Evolutionary conservation across 371 early-diverging fungal species (phyloP), one percentile per base, ranked within the genome.

Genomic region (Apophysomyces ossiformis): DNA sequence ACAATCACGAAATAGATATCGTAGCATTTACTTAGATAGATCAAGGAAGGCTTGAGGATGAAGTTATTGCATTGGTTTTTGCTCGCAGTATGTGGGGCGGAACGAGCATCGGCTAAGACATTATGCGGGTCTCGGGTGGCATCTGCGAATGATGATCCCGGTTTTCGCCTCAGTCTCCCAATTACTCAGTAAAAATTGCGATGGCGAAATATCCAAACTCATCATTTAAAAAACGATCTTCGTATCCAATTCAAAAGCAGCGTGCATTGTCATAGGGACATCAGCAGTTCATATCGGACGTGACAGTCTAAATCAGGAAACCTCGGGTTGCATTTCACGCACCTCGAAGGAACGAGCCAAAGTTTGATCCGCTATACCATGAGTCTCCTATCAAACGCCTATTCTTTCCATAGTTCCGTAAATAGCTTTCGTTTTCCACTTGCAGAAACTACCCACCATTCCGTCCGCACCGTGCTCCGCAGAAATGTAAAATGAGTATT

Each of bases 81-180:
- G n/a, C n/a, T n/a, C n/a, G n/a, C n/a, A n/a, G n/a, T 9, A 32
- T 50, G 54, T 50, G 54, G 54, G 54, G 54, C 54, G 54, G 54
- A 50, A 50, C 54, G 8, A 21, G 4, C 9, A 21, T 21, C 54
- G 54, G 54, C n/a, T 50, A 50, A 50, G 54, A 50, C 54, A 50
- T 50, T 50, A 50, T 50, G 54, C 54, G 54, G 54, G 21, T 32
- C 54, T 50, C 54, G 54, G 54, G 54, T 50, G 21, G 54, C 54
- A 21, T 50, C 21, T 50, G 54, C n/a, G 21, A 21, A 7, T 50
- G 54, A 21, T 26, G 54, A 50, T 50, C 54, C 54, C 54, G 54
- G 54, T 50, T 50, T 50, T 50, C 54, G 54, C 54, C 54, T 50
- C 54, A 0, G 9, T 21, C 21, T 9, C 7, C 54, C 54, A 50